Conservation (phyloP, 148 eudicot genomes). For the Chenopodium quinoa region DNA sequence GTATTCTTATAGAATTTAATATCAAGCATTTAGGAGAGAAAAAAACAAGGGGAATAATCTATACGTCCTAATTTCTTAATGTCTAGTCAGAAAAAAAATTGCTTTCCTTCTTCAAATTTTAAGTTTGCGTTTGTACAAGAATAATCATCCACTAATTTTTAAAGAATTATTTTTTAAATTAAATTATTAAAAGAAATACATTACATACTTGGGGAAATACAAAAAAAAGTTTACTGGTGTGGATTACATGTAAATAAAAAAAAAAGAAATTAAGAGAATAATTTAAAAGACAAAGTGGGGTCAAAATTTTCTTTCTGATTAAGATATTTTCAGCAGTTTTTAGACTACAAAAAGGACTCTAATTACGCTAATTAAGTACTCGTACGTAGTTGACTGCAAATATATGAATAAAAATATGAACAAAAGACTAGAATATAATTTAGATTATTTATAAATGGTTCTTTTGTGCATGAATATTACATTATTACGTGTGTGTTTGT, state of each 20-base stretch:
- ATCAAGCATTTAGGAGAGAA: background rate
- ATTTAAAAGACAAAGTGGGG: conserved; percentile 13
- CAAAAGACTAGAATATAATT: background rate
- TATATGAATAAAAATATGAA: background rate
- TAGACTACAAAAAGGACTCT: background rate
- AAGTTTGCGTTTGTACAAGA: background rate
- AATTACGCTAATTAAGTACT: background rate
- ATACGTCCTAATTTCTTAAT: background rate
- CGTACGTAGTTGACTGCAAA: background rate
- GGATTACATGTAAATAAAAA: conserved; percentile 11
- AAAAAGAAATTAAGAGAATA: background rate
- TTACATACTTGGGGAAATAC: background rate
- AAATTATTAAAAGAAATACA: background rate
- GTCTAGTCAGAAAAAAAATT: conserved; percentile 10
- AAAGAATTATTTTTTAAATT: no score
- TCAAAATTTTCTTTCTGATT: conserved; percentile 14
- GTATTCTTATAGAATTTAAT: background rate
- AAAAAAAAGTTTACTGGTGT: background rate
- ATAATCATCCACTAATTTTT: background rate
- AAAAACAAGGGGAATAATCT: conserved; percentile 15
- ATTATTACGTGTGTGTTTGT: no score
- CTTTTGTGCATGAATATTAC: background rate
- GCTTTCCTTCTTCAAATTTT: background rate
- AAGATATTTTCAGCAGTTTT: conserved; percentile 5
- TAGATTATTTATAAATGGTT: background rate